These are phyloP conservation scores for Rhexocercosporidium sp. DNA, from an alignment of 2,329 filamentous ascomycete genomes.

Conservation along the genomic window DNA sequence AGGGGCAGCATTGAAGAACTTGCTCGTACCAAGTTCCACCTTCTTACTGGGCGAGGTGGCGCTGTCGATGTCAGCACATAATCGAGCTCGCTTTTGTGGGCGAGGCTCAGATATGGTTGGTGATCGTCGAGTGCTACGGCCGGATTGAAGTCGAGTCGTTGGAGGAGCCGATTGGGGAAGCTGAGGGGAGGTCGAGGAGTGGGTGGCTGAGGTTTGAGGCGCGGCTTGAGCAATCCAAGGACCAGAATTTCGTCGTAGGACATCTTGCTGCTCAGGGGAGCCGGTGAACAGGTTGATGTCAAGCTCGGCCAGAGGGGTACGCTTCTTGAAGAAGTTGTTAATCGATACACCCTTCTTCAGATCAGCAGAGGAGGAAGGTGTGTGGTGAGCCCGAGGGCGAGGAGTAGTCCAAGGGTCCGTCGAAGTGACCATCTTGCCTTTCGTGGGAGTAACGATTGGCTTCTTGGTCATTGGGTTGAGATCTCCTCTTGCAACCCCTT, in stretches of 20 bases:
- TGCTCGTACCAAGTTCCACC: constrained; percentile 48
- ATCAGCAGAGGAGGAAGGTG: constrained; percentile 48
- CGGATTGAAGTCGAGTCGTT: constrained; percentile 45
- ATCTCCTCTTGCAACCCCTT: constrained; percentile 78
- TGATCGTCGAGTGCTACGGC: constrained; percentile 48
- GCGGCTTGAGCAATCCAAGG: constrained; percentile 61
- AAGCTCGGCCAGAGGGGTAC: constrained; percentile 68
- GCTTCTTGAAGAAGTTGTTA: constrained; percentile 68
- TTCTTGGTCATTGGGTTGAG: constrained; percentile 89
- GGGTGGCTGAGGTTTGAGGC: constrained; percentile 40
- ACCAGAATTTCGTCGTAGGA: constrained; percentile 58
- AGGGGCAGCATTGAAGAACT: constrained; percentile 49
- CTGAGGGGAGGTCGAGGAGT: constrained; percentile 37
- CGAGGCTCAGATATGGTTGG: constrained; percentile 49
- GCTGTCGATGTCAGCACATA: constrained; percentile 53
- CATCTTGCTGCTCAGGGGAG: constrained; percentile 66
- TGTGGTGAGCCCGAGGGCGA: constrained; percentile 17
- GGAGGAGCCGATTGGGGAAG: constrained; percentile 42
- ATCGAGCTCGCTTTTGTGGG: constrained; percentile 54
- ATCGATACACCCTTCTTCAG: constrained; percentile 66
- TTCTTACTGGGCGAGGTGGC: constrained; percentile 43
- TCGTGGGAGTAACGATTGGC: constrained; percentile 44
- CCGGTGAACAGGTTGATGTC: constrained; percentile 71
- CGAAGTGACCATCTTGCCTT: constrained; percentile 30
- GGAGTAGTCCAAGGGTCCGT: constrained; percentile 27